Evolutionary conservation across 2,329 filamentous ascomycete species (phyloP), one percentile per base, ranked within the genome.

Genomic region (Paramyrothecium sp.): DNA sequence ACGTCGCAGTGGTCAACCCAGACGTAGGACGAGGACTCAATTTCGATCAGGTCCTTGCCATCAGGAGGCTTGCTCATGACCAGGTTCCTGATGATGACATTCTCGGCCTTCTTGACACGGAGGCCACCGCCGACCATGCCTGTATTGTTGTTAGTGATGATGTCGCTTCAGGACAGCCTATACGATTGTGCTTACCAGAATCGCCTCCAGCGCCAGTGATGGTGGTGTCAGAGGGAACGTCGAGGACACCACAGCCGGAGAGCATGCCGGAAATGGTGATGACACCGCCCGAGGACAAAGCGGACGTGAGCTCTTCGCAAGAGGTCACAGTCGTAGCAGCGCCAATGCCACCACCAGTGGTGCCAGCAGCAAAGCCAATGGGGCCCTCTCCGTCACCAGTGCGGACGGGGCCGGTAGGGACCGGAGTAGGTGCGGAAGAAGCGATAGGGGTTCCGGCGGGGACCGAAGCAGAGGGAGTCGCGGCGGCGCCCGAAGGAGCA

Each of bases 21-120:
- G 54, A 86, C 74, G 60, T 80, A 78, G n/a, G 66, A 74, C 7
- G 75, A 70, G 3, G 66, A 62, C 63, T 83, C 75, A 11, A 83
- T 71, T 21, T 75, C 75, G 58, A 86, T 74, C 49, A 80, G 76
- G 65, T 86, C 82, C 48, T 78, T 78, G 53, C 73, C 69, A 23
- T 73, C 68, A 21, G 76, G 72, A 8, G 82, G 75, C 57, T 81
- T 77, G 60, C 73, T 66, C 60, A 83, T 75, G 60, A 78, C 78
- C 23, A 86, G 66, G 71, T 86, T 85, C 53, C 78, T 80, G 54
- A 85, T 68, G 59, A 85, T 84, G 54, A 85, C 81, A 63, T 85
- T 85, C 57, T 66, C 75, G 19, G 69, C 72, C 41, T 71, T 66
- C 67, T 78, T 79, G 62, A 84, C 70, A 55, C 74, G 77, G 51